Evolutionary conservation across 495 filamentous ascomycete genomes (phyloP), one percentile per base, ranked within the genome.

Genomic region (Darksidea phi): DNA sequence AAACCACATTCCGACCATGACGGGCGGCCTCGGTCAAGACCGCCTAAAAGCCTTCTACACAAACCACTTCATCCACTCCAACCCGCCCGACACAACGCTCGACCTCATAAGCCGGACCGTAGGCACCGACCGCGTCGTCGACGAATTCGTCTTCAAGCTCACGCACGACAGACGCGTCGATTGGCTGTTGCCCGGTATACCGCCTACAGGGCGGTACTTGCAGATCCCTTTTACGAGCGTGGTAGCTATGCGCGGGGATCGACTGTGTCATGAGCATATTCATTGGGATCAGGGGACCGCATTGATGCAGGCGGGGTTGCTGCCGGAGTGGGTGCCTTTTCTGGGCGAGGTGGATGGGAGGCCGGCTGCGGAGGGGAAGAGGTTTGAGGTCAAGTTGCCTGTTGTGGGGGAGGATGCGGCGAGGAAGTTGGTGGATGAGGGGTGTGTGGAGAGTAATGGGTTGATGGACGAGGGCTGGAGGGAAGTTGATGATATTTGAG

Each of bases 301-400:
- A 41, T 48, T 73, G 20, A 46, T 57, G 10, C 70, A 75, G 53
- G 48, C 69, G 12, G 73, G 73, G 1, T 28, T 71, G 45, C 20
- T 72, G 43, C 70, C 70, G 2, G 62, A 76, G 67, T 55, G 67
- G 41, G 54, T 69, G 20, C 54, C 64, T 18, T 71, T 74, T 55
- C 72, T 70, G 13, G 68, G 72, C 21, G 41, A 57, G 13, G 64
- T 75, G n/a, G 60, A 71, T 6, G 52, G 48, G 24, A 57, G 65
- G 48, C 46, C 54, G 54, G 36, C 48, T 11, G 52, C 59, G 28
- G 62, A 63, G 13, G 49, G 64, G 47, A 69, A 67, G 61, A 66
- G 57, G 43, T 80, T 82, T 32, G 84, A 88, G 69, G 85, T 85
- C 45, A 70, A 74, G 7, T 25, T 72, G 53, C 73, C 73, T 13